A percentile compares a stretch with the other conserved stretches of the same genome.
phyloP scores from a whole-genome alignment of 108 stramenopile genomes.

The Licmophora abbreviata region DNA sequence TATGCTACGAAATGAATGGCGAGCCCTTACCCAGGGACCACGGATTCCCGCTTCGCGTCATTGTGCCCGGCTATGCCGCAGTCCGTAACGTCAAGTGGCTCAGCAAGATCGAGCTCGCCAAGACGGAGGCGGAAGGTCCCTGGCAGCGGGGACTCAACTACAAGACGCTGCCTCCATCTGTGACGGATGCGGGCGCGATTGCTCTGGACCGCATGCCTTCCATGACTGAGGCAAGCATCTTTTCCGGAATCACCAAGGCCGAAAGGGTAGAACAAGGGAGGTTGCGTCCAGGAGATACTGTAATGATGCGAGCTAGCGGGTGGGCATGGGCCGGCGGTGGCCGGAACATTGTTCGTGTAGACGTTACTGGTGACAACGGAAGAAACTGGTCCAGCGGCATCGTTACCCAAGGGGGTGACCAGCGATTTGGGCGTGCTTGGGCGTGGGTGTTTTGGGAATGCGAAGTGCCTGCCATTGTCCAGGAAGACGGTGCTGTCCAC shows the following conservation, averaged over 20 bases:
- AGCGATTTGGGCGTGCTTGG: constrained; percentile 69
- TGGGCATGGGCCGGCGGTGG: constrained; percentile 88
- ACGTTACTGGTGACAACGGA: constrained; percentile 65
- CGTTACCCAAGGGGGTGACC: constrained; percentile 54
- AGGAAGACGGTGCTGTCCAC: constrained; percentile 48
- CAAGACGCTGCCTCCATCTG: constrained; percentile 71
- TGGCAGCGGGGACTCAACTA: constrained; percentile 86
- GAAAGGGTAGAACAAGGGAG: background rate
- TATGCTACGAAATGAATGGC: constrained; percentile 97
- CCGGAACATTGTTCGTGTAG: constrained; percentile 81
- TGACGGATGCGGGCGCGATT: constrained; percentile 58
- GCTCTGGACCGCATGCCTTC: constrained; percentile 64
- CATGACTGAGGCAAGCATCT: constrained; percentile 61
- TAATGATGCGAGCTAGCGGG: constrained; percentile 47
- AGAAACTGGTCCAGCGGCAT: constrained; percentile 57
- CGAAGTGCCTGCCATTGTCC: constrained; percentile 54
- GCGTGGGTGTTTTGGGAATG: constrained; percentile 88
- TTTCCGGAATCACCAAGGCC: constrained; percentile 64
- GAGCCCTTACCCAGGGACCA: constrained; percentile 87
- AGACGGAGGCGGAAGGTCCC: constrained; percentile 59
- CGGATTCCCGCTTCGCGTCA: constrained; percentile 90
- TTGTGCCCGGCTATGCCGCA: constrained; percentile 92
- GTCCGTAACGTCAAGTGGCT: constrained; percentile 83
- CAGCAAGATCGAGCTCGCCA: constrained; percentile 50
- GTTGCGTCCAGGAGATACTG: constrained; percentile 49